phyloP scores from a whole-genome alignment of 164 flowering plant species.

The Akebia trifoliata region DNA sequence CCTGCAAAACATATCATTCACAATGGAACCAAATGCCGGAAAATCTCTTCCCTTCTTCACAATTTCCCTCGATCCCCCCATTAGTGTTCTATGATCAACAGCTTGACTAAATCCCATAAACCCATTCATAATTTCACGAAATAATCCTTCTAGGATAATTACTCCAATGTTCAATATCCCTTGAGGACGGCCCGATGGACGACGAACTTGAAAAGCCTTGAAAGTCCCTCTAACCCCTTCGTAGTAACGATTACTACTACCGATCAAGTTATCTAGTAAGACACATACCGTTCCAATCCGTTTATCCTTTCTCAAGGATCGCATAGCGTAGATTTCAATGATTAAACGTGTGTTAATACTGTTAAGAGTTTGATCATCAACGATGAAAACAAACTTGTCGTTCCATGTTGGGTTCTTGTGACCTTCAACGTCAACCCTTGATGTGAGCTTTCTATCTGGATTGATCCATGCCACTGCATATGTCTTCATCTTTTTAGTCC shows the following conservation, averaged over 20 bases:
- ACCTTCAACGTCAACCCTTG: not conserved
- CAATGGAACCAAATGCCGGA: not conserved
- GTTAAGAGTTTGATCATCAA: not conserved
- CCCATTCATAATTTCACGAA: not conserved
- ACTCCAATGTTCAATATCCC: slow-evolving; percentile 63
- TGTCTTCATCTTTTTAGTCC: slow-evolving; percentile 1
- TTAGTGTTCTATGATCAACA: not conserved
- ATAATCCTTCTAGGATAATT: slow-evolving; percentile 1
- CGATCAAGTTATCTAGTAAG: not conserved
- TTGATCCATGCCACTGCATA: slow-evolving; percentile 13
- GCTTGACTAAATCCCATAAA: not conserved
- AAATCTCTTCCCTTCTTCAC: not conserved
- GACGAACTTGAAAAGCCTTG: slow-evolving; percentile 64
- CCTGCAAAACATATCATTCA: not conserved
- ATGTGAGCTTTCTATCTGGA: slow-evolving; percentile 1
- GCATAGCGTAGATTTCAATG: slow-evolving; percentile 3
- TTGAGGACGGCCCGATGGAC: slow-evolving; percentile 65
- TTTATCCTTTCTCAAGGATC: not conserved
- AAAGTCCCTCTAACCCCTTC: slow-evolving; percentile 17
- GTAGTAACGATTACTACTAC: not conserved
- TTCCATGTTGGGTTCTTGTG: slow-evolving; percentile 12
- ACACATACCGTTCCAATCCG: not conserved
- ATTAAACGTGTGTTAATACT: not conserved
- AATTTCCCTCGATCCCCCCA: not conserved
- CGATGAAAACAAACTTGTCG: slow-evolving; percentile 10